These are phyloP conservation scores for Stylonectria norvegica DNA, from an alignment of 2,329 filamentous ascomycete genomes.

Conservation along the genomic window DNA sequence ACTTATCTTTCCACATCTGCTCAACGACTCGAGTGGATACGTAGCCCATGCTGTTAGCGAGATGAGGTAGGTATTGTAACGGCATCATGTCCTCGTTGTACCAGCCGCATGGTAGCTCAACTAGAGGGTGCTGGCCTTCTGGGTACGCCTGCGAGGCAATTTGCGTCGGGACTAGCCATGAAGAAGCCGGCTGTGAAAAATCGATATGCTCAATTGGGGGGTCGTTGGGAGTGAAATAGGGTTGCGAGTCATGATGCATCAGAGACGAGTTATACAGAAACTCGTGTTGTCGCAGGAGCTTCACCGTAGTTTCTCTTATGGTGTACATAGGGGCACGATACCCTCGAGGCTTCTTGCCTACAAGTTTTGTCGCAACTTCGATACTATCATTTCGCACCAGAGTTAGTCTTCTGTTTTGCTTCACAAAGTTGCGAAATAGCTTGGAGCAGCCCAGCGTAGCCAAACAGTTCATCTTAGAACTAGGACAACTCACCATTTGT, in stretches of 20 bases:
- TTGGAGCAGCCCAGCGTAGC: no score
- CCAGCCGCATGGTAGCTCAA: slow-evolving; percentile 48
- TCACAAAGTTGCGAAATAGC: no score
- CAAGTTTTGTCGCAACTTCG: slow-evolving; percentile 36
- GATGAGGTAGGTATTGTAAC: slow-evolving; percentile 43
- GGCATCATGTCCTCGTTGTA: slow-evolving; percentile 50
- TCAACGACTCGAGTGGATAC: slow-evolving; percentile 55
- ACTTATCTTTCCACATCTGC: slow-evolving; percentile 58
- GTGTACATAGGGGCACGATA: slow-evolving; percentile 50
- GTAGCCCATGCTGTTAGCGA: slow-evolving; percentile 54
- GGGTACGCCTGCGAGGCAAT: slow-evolving; percentile 3
- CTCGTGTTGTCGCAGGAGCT: slow-evolving; percentile 39
- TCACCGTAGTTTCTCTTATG: slow-evolving; percentile 42
- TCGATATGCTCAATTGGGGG: slow-evolving; percentile 37
- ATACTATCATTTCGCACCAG: slow-evolving; percentile 28
- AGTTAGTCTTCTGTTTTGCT: no score
- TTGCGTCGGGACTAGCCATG: slow-evolving; percentile 45
- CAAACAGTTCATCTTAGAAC: no score
- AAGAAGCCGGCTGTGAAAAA: slow-evolving; percentile 33
- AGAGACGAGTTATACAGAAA: slow-evolving; percentile 46
- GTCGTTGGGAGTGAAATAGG: slow-evolving; percentile 33
- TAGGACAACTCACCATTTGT: slow-evolving; percentile 27
- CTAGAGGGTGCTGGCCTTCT: slow-evolving; percentile 23
- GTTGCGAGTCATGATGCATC: slow-evolving; percentile 43
- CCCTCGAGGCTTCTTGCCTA: slow-evolving; percentile 40